Percentiles rank a stretch among this genome's conserved stretches.
These are phyloP conservation scores for Alternaria ventricosa DNA, from an alignment of 2,329 filamentous ascomycete species.

Conservation along the genomic window DNA sequence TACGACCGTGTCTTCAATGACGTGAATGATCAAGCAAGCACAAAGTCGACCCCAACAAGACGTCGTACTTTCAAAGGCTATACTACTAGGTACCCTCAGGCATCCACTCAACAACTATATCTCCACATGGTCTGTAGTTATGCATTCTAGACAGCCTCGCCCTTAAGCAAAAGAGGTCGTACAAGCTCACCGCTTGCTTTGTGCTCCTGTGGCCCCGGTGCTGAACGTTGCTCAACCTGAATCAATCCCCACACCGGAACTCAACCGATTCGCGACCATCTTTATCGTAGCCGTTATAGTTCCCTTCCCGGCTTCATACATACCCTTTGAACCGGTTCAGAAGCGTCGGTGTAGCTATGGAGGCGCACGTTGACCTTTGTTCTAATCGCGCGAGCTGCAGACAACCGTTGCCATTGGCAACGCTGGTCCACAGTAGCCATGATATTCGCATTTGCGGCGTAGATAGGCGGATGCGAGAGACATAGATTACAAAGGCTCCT, in stretches of 20 bases:
- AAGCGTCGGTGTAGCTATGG: slow-evolving; percentile 4
- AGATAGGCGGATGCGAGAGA: neutral
- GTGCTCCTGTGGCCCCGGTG: slow-evolving; percentile 19
- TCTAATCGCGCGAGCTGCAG: slow-evolving; percentile 27
- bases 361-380: slow-evolving; percentile 7
- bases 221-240: slow-evolving; percentile 26
- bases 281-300: neutral
- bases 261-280: slow-evolving; percentile 31
- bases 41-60: neutral
- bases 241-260: slow-evolving; percentile 20
- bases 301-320: neutral
- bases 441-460: neutral
- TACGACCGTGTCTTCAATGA: neutral
- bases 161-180: slow-evolving; percentile 11
- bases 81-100: neutral
- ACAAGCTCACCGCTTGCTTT: slow-evolving; percentile 35
- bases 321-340: neutral
- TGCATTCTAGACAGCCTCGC: neutral
- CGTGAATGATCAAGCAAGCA: neutral
- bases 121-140: neutral
- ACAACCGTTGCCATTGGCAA: slow-evolving; percentile 24
- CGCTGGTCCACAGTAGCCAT: slow-evolving; percentile 7
- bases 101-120: neutral
- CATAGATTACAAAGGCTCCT: neutral
- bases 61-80: neutral